These are phyloP conservation scores for Sporothrix variecibatus DNA, from an alignment of 2,329 filamentous ascomycete species.

Conservation along the genomic window DNA sequence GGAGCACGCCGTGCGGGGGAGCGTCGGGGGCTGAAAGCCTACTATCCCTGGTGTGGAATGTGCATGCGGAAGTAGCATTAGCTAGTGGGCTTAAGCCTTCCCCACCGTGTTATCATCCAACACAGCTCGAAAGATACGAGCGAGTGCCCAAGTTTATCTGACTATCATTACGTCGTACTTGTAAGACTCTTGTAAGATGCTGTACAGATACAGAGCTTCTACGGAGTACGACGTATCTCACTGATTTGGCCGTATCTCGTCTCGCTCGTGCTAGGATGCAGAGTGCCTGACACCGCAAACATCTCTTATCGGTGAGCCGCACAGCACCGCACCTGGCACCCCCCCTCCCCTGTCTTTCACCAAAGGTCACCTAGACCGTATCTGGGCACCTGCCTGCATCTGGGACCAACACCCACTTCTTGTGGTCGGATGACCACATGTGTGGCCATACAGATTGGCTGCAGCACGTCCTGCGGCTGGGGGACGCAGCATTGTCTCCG, in stretches of 20 bases:
- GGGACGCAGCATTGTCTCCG: neutral
- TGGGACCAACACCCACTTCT: constrained; percentile 6
- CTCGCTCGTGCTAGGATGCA: neutral
- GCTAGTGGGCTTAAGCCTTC: neutral
- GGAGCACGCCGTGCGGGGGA: neutral
- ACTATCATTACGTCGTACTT: neutral
- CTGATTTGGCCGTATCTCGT: neutral
- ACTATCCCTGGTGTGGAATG: neutral
- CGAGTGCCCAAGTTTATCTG: neutral
- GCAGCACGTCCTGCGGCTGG: neutral
- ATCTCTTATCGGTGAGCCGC: constrained; percentile 19
- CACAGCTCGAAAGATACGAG: neutral
- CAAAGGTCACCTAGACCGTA: neutral
- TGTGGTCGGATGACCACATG: constrained; percentile 16
- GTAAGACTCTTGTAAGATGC: neutral
- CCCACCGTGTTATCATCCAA: neutral
- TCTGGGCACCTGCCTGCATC: neutral
- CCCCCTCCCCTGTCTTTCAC: neutral
- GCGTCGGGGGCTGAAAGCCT: neutral
- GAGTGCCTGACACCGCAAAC: neutral
- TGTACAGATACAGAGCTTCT: neutral
- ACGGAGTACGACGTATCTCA: neutral
- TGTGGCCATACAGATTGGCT: neutral
- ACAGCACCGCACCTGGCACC: constrained; percentile 10
- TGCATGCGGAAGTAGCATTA: neutral